These are phyloP conservation scores for Pelargonium myrrhifolium DNA, from an alignment of 441 rosid species.

Conservation along the genomic window DNA sequence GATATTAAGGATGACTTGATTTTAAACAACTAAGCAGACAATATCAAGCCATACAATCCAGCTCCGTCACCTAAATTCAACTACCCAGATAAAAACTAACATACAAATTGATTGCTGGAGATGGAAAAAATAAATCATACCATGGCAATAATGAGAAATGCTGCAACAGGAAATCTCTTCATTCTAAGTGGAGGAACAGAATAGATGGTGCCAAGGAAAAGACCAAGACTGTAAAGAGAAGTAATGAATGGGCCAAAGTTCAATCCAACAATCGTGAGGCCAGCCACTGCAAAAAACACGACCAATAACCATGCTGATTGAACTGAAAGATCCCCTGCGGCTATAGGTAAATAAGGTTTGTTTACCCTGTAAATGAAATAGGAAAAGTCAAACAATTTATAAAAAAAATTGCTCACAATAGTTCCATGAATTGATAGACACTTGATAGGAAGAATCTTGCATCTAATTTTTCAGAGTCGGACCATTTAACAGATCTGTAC, in stretches of 20 bases:
- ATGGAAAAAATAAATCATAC: constrained; percentile 29
- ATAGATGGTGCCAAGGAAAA: constrained; percentile 84
- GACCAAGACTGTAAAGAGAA: constrained; percentile 70
- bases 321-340: constrained; percentile 94
- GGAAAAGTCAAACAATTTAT: neutral
- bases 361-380: constrained; percentile 69
- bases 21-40: neutral
- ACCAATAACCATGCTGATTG: constrained; percentile 88
- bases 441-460: neutral
- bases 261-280: constrained; percentile 57
- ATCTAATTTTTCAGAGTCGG: neutral
- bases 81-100: constrained; percentile 1
- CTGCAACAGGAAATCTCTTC: constrained; percentile 86
- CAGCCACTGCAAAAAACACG: constrained; percentile 61
- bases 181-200: constrained; percentile 92
- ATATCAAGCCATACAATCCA: neutral
- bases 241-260: constrained; percentile 85
- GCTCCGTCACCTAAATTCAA: neutral
- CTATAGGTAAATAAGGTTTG: constrained; percentile 94
- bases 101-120: constrained; percentile 1
- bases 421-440: neutral
- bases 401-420: neutral
- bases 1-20: neutral
- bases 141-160: constrained; percentile 90
- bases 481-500: neutral